phyloP scores from a whole-genome alignment of 2,329 filamentous ascomycete genomes.

The Epichloe scottii region DNA sequence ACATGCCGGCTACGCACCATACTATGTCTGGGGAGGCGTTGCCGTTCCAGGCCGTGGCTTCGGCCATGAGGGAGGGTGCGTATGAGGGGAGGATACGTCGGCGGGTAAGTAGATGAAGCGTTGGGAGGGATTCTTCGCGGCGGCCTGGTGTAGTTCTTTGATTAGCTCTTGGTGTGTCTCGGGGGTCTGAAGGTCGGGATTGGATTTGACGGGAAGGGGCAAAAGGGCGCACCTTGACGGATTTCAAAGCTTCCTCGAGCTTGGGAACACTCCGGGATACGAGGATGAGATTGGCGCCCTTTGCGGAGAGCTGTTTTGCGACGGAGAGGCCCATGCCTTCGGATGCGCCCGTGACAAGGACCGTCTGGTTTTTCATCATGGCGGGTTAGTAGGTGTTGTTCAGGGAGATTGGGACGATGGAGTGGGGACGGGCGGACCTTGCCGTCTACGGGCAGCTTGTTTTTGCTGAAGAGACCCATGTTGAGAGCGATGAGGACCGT shows the following conservation, averaged over 20 bases:
- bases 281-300: conserved; percentile 78
- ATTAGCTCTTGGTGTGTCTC: conserved; percentile 2
- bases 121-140: conserved; percentile 56
- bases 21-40: conserved; percentile 66
- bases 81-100: conserved; percentile 64
- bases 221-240: conserved; percentile 42
- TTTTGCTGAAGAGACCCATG: conserved; percentile 58
- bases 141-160: conserved; percentile 32
- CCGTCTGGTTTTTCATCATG: conserved; percentile 43
- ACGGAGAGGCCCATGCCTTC: conserved; percentile 80
- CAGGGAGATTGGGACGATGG: neutral
- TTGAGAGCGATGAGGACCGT: conserved; percentile 21
- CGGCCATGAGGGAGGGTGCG: conserved; percentile 54
- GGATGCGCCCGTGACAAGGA: conserved; percentile 81
- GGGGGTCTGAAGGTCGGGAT: too few relatives aligned
- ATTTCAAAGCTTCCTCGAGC: conserved; percentile 55
- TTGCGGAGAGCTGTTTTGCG: conserved; percentile 61
- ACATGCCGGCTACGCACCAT: conserved; percentile 76
- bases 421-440: conserved; percentile 42
- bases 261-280: conserved; percentile 67
- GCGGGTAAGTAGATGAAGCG: conserved; percentile 74
- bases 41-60: conserved; percentile 70
- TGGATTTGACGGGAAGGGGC: neutral
- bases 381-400: conserved; percentile 1
- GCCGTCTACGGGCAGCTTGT: conserved; percentile 75